phyloP scores from a whole-genome alignment of 140 eudicot genomes.

The Cichorium intybus region DNA sequence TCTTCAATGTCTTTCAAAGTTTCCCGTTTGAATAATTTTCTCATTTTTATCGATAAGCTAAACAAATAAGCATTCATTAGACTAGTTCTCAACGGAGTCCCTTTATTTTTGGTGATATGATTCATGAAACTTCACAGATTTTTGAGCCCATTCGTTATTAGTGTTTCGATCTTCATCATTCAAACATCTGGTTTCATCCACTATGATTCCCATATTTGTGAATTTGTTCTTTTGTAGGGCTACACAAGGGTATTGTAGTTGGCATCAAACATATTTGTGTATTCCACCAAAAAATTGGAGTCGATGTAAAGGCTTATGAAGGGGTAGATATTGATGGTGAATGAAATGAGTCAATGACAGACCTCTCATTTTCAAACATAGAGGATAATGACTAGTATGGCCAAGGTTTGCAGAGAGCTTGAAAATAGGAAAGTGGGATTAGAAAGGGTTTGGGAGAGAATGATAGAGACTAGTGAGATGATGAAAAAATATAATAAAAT shows the following conservation, averaged over 20 bases:
- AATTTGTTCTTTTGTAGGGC: constrained; percentile 58
- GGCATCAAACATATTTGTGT: constrained; percentile 81
- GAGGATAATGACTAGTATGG: no score
- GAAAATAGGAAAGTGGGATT: no score
- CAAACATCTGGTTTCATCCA: constrained; percentile 91
- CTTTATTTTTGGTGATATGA: constrained; percentile 54
- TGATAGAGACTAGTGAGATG: no score
- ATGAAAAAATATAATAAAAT: no score
- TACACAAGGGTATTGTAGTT: constrained; percentile 71
- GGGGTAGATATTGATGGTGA: constrained; percentile 91
- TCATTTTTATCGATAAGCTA: constrained; percentile 79
- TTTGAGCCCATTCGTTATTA: constrained; percentile 51
- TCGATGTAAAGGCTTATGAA: constrained; percentile 84
- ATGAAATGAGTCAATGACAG: no score
- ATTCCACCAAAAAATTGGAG: constrained; percentile 67
- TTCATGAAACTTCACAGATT: constrained; percentile 82
- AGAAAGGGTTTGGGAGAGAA: no score
- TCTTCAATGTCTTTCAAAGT: constrained; percentile 94
- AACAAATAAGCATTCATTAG: constrained; percentile 72
- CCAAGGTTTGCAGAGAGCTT: no score
- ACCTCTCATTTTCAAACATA: no score
- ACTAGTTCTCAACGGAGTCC: constrained; percentile 80
- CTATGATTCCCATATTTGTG: constrained; percentile 63
- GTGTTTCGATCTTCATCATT: constrained; percentile 81
- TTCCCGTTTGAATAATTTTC: constrained; percentile 76